phyloP scores from a whole-genome alignment of 2,329 filamentous ascomycete species.

The Pyrenophora seminiperda region DNA sequence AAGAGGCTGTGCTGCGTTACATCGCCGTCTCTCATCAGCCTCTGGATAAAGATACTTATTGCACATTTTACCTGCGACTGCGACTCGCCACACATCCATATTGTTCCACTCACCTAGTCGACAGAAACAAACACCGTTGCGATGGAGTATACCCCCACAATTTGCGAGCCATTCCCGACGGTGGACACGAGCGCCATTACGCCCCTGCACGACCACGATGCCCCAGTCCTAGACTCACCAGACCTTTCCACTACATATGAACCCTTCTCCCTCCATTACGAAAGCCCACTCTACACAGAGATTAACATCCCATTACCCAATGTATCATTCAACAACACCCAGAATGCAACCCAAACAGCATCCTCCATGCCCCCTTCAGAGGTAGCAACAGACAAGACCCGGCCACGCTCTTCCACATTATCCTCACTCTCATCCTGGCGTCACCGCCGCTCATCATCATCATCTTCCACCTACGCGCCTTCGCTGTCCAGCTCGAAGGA shows the following conservation, averaged over 20 bases:
- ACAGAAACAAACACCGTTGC: background rate
- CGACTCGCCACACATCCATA: background rate
- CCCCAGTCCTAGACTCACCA: background rate
- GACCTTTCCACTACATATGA: background rate
- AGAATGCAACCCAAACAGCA: conserved; percentile 5
- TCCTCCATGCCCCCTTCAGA: background rate
- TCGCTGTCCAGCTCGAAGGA: conserved; percentile 4
- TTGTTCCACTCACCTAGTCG: background rate
- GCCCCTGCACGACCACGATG: conserved; percentile 3
- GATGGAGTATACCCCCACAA: conserved; percentile 4
- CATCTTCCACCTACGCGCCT: conserved; percentile 12
- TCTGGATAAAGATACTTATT: background rate
- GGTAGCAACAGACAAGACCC: conserved; percentile 3
- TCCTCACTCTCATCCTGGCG: conserved; percentile 35
- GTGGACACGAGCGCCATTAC: conserved; percentile 6
- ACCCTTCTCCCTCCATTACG: conserved; percentile 9
- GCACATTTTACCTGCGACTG: background rate
- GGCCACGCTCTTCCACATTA: conserved; percentile 30
- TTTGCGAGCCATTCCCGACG: conserved; percentile 2
- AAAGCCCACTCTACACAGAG: conserved; percentile 41
- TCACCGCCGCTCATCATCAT: conserved; percentile 25
- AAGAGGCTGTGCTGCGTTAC: conserved; percentile 12
- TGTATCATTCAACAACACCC: conserved; percentile 15
- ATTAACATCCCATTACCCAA: conserved; percentile 42
- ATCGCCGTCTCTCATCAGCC: background rate